Conservation (phyloP, 768 basidiomycete species). For the Solioccasus polychromus region DNA sequence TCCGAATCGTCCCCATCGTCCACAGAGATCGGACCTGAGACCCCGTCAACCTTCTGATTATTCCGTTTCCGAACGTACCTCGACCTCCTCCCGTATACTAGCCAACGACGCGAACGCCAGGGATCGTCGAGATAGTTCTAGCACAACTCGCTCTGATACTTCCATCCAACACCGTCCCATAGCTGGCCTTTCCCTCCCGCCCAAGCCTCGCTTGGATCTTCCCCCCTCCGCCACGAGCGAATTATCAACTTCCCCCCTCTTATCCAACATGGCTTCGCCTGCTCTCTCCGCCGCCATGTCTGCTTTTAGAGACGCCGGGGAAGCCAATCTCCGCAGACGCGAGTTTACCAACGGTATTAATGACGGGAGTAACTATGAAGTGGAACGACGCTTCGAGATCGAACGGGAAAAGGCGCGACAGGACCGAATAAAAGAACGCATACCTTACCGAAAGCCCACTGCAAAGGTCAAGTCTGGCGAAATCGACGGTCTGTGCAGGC, state of each 20-base stretch:
- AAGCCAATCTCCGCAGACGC: slow-evolving; percentile 49
- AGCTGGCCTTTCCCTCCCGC: slow-evolving; percentile 20
- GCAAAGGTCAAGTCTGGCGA: slow-evolving; percentile 68
- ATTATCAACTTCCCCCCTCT: slow-evolving; percentile 16
- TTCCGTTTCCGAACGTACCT: slow-evolving; percentile 48
- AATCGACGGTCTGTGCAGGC: slow-evolving; percentile 69
- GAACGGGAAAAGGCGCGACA: slow-evolving; percentile 67
- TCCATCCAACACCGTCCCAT: slow-evolving; percentile 34
- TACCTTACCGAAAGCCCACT: slow-evolving; percentile 52
- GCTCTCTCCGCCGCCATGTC: slow-evolving; percentile 57
- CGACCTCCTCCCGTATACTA: slow-evolving; percentile 41
- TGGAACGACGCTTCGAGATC: slow-evolving; percentile 56
- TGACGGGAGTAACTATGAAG: slow-evolving; percentile 54
- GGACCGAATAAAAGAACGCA: slow-evolving; percentile 65
- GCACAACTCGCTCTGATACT: slow-evolving; percentile 46
- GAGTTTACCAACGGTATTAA: slow-evolving; percentile 50
- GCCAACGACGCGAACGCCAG: slow-evolving; percentile 26
- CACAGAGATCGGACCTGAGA: slow-evolving; percentile 66
- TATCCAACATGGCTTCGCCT: slow-evolving; percentile 41
- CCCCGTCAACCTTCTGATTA: slow-evolving; percentile 51
- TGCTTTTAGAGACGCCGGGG: slow-evolving; percentile 62
- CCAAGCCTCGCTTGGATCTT: slow-evolving; percentile 17
- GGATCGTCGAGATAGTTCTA: slow-evolving; percentile 49
- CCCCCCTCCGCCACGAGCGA: slow-evolving; percentile 15
- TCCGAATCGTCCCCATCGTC: slow-evolving; percentile 55